Conservation (phyloP, 2,329 filamentous ascomycete species). For the Trichoderma arundinaceum region DNA sequence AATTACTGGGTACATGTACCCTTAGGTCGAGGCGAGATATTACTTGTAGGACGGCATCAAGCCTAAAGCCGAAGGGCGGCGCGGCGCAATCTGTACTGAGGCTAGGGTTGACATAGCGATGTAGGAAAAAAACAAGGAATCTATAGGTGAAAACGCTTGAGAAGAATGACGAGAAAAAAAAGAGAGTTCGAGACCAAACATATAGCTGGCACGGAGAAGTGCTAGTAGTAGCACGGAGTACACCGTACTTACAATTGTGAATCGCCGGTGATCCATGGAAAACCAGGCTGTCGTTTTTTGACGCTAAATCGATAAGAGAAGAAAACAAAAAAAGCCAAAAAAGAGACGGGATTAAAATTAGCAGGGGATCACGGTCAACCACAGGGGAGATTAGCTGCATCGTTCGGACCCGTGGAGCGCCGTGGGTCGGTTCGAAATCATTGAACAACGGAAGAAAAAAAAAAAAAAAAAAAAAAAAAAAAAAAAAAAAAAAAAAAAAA, state of each 20-base stretch:
- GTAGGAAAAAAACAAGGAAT: too few relatives aligned
- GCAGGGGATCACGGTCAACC: not conserved
- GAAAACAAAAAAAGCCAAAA: constrained; percentile 20
- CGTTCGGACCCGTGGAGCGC: constrained; percentile 22
- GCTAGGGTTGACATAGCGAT: too few relatives aligned
- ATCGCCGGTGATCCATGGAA: too few relatives aligned
- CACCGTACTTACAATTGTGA: too few relatives aligned
- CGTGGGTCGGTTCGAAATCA: constrained; percentile 24
- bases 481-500: constrained; percentile 1
- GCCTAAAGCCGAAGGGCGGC: constrained; percentile 30
- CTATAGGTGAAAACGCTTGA: too few relatives aligned
- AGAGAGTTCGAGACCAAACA: too few relatives aligned
- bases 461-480: not conserved
- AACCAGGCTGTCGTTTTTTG: too few relatives aligned
- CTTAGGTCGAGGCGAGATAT: constrained; percentile 17
- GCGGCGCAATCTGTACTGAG: not conserved
- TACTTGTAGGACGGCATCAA: constrained; percentile 31
- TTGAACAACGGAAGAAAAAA: not conserved
- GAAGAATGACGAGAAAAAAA: too few relatives aligned
- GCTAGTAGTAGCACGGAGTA: too few relatives aligned
- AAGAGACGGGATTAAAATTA: constrained; percentile 26
- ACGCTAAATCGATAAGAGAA: not conserved
- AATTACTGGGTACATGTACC: constrained; percentile 22
- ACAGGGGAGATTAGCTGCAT: constrained; percentile 29
- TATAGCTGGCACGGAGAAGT: too few relatives aligned